Conservation (phyloP, 108 stramenopile species). For the Skeletonema marinoi region DNA sequence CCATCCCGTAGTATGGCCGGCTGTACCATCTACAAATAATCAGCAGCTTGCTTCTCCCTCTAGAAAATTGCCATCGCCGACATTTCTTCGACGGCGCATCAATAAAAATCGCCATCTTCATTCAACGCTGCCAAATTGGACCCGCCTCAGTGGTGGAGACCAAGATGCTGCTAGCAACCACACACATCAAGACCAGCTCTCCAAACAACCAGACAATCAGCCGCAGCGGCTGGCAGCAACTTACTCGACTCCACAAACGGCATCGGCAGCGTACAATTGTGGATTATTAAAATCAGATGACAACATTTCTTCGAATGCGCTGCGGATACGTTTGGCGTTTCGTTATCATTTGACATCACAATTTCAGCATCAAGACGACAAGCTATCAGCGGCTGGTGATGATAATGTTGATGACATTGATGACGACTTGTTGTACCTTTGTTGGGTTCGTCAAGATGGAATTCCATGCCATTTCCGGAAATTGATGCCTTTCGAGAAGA, state of each 20-base stretch:
- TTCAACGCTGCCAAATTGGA: not conserved
- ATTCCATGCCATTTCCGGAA: slow-evolving; percentile 27
- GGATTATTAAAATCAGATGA: slow-evolving; percentile 24
- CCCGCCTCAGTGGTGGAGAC: not conserved
- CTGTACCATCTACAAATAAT: not conserved
- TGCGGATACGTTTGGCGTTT: slow-evolving; percentile 37
- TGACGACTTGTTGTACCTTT: slow-evolving; percentile 17
- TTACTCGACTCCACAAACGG: slow-evolving; percentile 8
- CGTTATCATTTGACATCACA: slow-evolving; percentile 15
- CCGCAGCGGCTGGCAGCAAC: not conserved
- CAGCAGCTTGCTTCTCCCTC: not conserved
- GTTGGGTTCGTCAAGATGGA: slow-evolving; percentile 36
- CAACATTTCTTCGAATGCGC: slow-evolving; percentile 3
- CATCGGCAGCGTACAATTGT: slow-evolving; percentile 18
- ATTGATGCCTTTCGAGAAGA: not conserved
- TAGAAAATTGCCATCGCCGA: not conserved
- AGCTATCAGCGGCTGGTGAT: not conserved
- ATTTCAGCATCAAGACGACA: not conserved
- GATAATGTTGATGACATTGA: not conserved
- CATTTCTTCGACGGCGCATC: not conserved
- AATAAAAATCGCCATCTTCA: not conserved
- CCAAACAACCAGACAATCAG: not conserved
- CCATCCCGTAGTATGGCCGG: not conserved
- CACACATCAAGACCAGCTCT: not conserved
- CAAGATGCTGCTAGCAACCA: not conserved